Conservation (phyloP, 352 stramenopile species). For the Phytophthora citricola region DNA sequence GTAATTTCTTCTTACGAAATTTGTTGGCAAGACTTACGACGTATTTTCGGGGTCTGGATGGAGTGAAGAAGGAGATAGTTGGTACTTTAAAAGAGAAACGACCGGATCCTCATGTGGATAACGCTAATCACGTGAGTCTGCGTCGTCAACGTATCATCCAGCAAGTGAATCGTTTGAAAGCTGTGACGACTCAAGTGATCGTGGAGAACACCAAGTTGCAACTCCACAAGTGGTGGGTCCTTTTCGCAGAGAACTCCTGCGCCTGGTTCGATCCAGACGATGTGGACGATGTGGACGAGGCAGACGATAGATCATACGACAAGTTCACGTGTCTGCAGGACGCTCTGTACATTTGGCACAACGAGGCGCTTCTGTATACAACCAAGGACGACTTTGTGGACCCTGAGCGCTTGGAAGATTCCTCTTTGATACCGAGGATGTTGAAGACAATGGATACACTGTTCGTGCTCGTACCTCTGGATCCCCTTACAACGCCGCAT, state of each 20-base stretch:
- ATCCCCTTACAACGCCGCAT: not conserved
- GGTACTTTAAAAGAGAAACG: conserved; percentile 29
- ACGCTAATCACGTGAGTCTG: conserved; percentile 11
- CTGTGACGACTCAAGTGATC: conserved; percentile 48
- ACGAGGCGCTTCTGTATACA: conserved; percentile 62
- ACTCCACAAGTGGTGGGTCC: conserved; percentile 76
- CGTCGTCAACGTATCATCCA: conserved; percentile 38
- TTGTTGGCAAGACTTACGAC: conserved; percentile 36
- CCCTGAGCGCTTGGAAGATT: conserved; percentile 9
- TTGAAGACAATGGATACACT: conserved; percentile 17
- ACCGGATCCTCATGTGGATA: conserved; percentile 12
- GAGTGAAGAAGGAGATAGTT: conserved; percentile 28
- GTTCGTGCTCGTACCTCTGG: conserved; percentile 5
- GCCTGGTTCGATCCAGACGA: conserved; percentile 69
- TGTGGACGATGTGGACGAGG: conserved; percentile 47
- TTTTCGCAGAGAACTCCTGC: conserved; percentile 72
- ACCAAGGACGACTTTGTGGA: conserved; percentile 56
- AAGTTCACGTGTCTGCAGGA: conserved; percentile 87
- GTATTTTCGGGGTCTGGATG: conserved; percentile 35
- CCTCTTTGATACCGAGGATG: conserved; percentile 4
- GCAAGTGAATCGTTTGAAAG: conserved; percentile 72
- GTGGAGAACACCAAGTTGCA: conserved; percentile 72
- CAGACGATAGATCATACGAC: conserved; percentile 71
- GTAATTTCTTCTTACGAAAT: conserved; percentile 40
- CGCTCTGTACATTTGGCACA: conserved; percentile 77